phyloP scores from a whole-genome alignment of 306 rosid genomes.

The Quillaja saponaria region DNA sequence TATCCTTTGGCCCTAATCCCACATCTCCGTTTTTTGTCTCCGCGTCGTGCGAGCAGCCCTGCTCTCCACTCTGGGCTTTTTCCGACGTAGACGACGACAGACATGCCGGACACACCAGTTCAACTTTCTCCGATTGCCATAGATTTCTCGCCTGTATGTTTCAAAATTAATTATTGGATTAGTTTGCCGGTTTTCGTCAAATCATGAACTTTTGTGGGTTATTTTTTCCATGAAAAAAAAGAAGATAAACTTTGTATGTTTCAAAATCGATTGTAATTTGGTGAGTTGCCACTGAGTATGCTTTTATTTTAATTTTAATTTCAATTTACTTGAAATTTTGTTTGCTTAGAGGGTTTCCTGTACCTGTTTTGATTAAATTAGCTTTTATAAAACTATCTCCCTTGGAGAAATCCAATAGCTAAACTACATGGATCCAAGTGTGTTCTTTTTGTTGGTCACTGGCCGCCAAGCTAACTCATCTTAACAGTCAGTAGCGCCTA shows the following conservation, averaged over 20 bases:
- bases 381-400: too few relatives aligned
- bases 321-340: neutral
- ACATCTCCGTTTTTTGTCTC: constrained; percentile 60
- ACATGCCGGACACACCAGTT: constrained; percentile 24
- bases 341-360: too few relatives aligned
- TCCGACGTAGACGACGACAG: constrained; percentile 48
- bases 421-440: neutral
- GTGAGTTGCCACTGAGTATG: constrained; percentile 8
- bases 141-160: constrained; percentile 57
- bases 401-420: too few relatives aligned
- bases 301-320: constrained; percentile 13
- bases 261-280: constrained; percentile 23
- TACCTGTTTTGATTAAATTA: neutral
- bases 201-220: constrained; percentile 11
- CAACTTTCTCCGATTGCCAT: constrained; percentile 47
- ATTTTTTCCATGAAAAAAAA: neutral
- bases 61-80: constrained; percentile 71
- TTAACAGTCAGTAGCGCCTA: too few relatives aligned
- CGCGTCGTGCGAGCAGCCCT: constrained; percentile 53
- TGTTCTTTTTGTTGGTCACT: neutral
- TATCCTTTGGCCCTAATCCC: constrained; percentile 53
- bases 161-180: neutral
- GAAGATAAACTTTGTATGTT: neutral
- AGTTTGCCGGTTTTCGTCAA: constrained; percentile 12
- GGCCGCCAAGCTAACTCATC: constrained; percentile 6